A percentile compares a stretch with the other conserved stretches of the same genome.
These are phyloP conservation scores for Sarcodon sp. DNA, from an alignment of 768 basidiomycete species.

Conservation along the genomic window DNA sequence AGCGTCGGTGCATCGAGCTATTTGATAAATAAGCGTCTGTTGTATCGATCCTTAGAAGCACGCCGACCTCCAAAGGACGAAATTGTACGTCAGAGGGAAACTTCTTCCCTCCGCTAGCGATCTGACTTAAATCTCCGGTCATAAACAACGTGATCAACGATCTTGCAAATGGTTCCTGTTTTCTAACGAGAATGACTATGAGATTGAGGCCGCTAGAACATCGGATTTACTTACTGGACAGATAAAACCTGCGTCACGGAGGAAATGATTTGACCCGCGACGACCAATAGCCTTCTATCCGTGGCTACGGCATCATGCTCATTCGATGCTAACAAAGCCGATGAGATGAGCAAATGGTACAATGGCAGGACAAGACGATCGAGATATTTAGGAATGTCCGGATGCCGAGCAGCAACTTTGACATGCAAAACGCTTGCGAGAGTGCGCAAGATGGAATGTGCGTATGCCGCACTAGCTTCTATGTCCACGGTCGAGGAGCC, in stretches of 20 bases:
- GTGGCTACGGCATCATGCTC: constrained; percentile 14
- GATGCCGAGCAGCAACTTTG: constrained; percentile 35
- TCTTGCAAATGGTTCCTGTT: constrained; percentile 46
- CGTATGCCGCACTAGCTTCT: constrained; percentile 72
- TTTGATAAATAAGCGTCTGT: not conserved
- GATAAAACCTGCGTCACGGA: constrained; percentile 52
- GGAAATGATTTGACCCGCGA: constrained; percentile 54
- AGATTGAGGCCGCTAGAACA: no score
- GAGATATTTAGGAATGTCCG: constrained; percentile 70
- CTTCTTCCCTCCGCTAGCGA: constrained; percentile 46
- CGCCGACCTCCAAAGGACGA: constrained; percentile 38
- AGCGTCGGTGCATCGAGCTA: constrained; percentile 28
- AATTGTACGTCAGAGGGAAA: constrained; percentile 26
- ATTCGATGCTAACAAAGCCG: constrained; percentile 16
- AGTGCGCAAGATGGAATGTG: constrained; percentile 67
- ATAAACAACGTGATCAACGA: constrained; percentile 42
- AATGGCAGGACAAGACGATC: constrained; percentile 64
- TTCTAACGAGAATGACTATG: constrained; percentile 24
- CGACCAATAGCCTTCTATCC: constrained; percentile 44
- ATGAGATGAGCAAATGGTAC: constrained; percentile 47
- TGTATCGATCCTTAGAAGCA: not conserved
- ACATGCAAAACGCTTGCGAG: constrained; percentile 45
- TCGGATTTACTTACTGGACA: constrained; percentile 39
- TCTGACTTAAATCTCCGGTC: constrained; percentile 33
- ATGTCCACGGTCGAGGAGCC: constrained; percentile 18